Evolutionary conservation across 2,329 filamentous ascomycete species (phyloP).

Genomic region (Cladophialophora chaetospira): DNA sequence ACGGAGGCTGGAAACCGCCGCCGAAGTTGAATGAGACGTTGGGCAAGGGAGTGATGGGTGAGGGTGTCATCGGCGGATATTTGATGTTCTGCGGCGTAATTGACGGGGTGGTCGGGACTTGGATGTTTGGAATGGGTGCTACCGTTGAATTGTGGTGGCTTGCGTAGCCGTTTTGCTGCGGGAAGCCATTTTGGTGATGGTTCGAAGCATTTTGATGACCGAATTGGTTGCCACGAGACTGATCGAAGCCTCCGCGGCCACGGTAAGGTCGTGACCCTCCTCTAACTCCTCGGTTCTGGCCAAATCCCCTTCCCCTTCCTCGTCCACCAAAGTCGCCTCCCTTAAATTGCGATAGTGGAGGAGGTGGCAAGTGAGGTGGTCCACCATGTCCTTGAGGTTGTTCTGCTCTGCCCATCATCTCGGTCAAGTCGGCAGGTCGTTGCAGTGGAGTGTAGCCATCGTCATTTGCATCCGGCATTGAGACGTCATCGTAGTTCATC

Average conservation of each 20-base stretch:
- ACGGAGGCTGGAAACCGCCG: constrained; percentile 6
- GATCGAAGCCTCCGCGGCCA: constrained; percentile 36
- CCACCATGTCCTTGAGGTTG: constrained; percentile 3
- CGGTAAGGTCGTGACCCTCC: constrained; percentile 35
- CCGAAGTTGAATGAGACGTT: constrained; percentile 26
- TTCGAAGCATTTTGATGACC: constrained; percentile 28
- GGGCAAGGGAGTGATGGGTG: constrained; percentile 32
- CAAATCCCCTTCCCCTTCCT: constrained; percentile 37
- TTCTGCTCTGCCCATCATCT: constrained; percentile 47
- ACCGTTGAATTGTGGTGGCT: constrained; percentile 7
- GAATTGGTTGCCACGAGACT: constrained; percentile 11
- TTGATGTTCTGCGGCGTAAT: constrained; percentile 23
- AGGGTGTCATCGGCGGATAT: constrained; percentile 29
- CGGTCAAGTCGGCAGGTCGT: constrained; percentile 64
- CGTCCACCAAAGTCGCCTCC: constrained; percentile 43
- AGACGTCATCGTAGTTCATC: constrained; percentile 67
- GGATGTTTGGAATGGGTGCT: constrained; percentile 19
- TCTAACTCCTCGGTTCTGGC: constrained; percentile 35
- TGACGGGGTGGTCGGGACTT: constrained; percentile 25
- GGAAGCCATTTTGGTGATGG: constrained; percentile 10
- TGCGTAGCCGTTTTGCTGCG: background rate
- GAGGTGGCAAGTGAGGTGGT: constrained; percentile 18
- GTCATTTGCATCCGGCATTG: constrained; percentile 45
- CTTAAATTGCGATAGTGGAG: constrained; percentile 23
- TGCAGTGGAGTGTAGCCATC: constrained; percentile 68